Conservation (phyloP, 805 yeast genomes). For the Suhomyces canberraensis region DNA sequence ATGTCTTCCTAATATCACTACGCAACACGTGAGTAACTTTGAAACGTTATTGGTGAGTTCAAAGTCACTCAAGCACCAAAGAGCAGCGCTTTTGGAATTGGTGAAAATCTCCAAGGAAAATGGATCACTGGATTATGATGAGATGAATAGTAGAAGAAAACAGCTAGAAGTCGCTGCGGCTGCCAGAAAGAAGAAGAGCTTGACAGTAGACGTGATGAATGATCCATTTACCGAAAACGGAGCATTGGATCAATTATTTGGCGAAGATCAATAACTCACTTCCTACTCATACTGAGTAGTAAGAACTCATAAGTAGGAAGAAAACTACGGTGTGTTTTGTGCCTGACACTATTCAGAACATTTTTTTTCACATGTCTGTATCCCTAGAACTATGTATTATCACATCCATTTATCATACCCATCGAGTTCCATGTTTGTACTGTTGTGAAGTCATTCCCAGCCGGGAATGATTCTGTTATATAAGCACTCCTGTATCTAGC, state of each 20-base stretch:
- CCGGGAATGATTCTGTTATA: too few species aligned
- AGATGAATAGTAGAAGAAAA: conserved; percentile 48
- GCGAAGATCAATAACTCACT: conserved; percentile 39
- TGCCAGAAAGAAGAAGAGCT: conserved; percentile 46
- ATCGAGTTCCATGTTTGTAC: too few species aligned
- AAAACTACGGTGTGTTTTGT: too few species aligned
- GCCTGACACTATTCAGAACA: too few species aligned
- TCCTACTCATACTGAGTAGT: too few species aligned
- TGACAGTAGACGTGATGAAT: conserved; percentile 53
- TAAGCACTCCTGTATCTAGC: too few species aligned
- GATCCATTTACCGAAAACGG: conserved; percentile 71
- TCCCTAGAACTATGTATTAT: too few species aligned
- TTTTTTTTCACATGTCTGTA: too few species aligned
- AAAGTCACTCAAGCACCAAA: conserved; percentile 72
- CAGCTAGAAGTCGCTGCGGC: conserved; percentile 50
- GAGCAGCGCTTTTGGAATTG: conserved; percentile 74
- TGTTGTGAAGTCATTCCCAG: too few species aligned
- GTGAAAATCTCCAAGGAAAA: conserved; percentile 58
- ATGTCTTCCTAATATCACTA: conserved; percentile 51
- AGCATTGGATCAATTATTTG: conserved; percentile 60
- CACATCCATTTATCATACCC: too few species aligned
- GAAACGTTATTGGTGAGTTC: conserved; percentile 62
- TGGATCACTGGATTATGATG: conserved; percentile 33
- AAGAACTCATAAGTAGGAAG: too few species aligned
- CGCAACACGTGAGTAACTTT: conserved; percentile 58